Percentiles rank a stretch among this genome's conserved stretches.
These are phyloP conservation scores for Botrytis tulipae DNA, from an alignment of 2,329 filamentous ascomycete species.

Conservation along the genomic window DNA sequence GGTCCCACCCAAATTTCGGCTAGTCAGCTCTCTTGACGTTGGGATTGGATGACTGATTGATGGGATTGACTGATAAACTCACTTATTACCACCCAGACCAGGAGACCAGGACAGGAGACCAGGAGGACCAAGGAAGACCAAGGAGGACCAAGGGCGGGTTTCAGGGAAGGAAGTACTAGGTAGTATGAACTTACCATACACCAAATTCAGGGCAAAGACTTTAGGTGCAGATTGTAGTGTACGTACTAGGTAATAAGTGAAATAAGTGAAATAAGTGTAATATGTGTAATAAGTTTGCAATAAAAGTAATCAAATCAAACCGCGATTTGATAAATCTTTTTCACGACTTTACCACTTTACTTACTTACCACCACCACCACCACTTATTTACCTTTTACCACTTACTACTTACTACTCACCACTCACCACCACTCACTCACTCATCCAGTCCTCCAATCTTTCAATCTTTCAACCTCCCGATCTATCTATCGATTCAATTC, in stretches of 20 bases:
- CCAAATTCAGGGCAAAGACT: not conserved
- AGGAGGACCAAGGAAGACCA: not conserved
- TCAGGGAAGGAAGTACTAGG: not conserved
- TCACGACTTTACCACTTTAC: not conserved
- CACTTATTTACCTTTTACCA: too few relatives aligned
- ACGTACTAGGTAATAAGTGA: not conserved
- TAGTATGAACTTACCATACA: not conserved
- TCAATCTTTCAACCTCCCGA: not conserved
- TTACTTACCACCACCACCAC: too few relatives aligned
- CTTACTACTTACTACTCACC: too few relatives aligned
- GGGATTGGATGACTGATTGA: not conserved
- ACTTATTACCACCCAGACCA: not conserved
- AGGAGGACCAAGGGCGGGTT: not conserved
- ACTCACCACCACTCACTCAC: not conserved
- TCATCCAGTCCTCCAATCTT: too few relatives aligned
- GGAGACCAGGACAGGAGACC: not conserved
- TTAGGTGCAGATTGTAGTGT: not conserved
- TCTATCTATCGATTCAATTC: not conserved
- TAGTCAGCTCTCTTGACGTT: not conserved
- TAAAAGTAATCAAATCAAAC: not conserved
- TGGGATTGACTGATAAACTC: slow-evolving; percentile 1
- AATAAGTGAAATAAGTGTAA: too few relatives aligned
- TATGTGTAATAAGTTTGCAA: too few relatives aligned
- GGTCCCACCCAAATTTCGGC: slow-evolving; percentile 5
- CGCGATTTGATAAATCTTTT: not conserved